Evolutionary conservation across 768 basidiomycete genomes (phyloP).

Genomic region (Scleroderma bovista): DNA sequence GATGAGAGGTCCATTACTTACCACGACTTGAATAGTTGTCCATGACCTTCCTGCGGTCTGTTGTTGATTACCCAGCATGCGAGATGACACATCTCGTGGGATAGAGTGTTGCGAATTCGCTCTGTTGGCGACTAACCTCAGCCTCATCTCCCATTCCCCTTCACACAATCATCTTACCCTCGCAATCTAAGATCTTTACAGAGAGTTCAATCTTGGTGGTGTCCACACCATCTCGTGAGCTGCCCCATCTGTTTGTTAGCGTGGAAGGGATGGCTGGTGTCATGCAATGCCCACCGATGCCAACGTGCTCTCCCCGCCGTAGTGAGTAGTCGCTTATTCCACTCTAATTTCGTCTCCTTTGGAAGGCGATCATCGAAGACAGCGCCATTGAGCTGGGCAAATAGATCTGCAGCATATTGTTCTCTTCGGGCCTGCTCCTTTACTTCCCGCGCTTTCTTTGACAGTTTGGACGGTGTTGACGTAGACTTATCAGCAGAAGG

Average conservation of each 20-base stretch:
- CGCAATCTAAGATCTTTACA: slow-evolving; percentile 71
- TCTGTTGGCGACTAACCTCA: slow-evolving; percentile 37
- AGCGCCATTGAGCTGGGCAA: slow-evolving; percentile 49
- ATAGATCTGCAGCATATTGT: slow-evolving; percentile 54
- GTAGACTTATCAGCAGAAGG: slow-evolving; percentile 9
- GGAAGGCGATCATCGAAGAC: slow-evolving; percentile 57
- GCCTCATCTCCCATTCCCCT: neutral
- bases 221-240: slow-evolving; percentile 53
- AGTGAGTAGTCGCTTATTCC: slow-evolving; percentile 60
- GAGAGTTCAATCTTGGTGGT: slow-evolving; percentile 72
- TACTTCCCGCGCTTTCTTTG: slow-evolving; percentile 38
- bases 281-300: slow-evolving; percentile 40
- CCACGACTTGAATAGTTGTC: slow-evolving; percentile 69
- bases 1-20: neutral
- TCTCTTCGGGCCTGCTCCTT: slow-evolving; percentile 42
- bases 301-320: slow-evolving; percentile 71
- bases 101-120: slow-evolving; percentile 73
- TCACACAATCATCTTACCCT: slow-evolving; percentile 43
- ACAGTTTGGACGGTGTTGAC: slow-evolving; percentile 19
- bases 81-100: slow-evolving; percentile 92
- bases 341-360: slow-evolving; percentile 48
- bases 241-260: slow-evolving; percentile 19
- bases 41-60: slow-evolving; percentile 68
- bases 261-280: neutral
- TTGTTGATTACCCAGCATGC: slow-evolving; percentile 80